Percentiles rank a stretch among this genome's conserved stretches.
phyloP scores from a whole-genome alignment of 1,284 basidiomycete species.

The Trametes pubescens region DNA sequence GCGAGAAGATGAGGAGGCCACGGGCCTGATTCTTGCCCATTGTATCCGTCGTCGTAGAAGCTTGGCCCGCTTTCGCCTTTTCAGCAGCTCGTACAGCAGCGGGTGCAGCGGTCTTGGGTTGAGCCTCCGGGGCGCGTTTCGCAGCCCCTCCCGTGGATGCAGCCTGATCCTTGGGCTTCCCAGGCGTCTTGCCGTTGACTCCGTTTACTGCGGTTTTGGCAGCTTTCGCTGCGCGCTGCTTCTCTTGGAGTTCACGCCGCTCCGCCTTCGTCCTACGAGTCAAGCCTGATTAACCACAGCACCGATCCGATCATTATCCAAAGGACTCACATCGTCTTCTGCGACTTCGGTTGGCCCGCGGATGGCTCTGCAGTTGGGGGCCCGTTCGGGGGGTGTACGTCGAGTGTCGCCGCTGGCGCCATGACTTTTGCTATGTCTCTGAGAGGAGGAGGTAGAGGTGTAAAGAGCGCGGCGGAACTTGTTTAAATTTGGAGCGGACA shows the following conservation, averaged over 20 bases:
- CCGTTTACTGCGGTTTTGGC: constrained; percentile 40
- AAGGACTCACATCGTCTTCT: constrained; percentile 52
- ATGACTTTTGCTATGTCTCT: constrained; percentile 24
- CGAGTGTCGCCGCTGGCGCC: constrained; percentile 39
- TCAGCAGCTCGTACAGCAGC: constrained; percentile 28
- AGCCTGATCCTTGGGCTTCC: constrained; percentile 22
- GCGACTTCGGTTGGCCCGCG: constrained; percentile 49
- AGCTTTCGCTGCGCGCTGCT: constrained; percentile 79
- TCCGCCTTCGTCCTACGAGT: constrained; percentile 74
- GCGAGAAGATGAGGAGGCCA: constrained; percentile 81
- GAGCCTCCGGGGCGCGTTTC: constrained; percentile 33
- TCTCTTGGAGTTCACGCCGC: constrained; percentile 80
- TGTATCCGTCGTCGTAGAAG: constrained; percentile 24
- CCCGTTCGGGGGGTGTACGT: constrained; percentile 40
- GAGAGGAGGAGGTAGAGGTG: constrained; percentile 10
- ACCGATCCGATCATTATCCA: constrained; percentile 21
- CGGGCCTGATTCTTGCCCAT: constrained; percentile 44
- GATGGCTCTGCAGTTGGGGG: constrained; percentile 34
- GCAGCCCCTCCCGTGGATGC: constrained; percentile 20
- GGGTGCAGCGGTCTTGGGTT: constrained; percentile 29
- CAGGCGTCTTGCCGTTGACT: constrained; percentile 31
- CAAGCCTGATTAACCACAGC: constrained; percentile 41
- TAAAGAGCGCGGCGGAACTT: constrained; percentile 20
- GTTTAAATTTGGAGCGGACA: constrained; percentile 20
- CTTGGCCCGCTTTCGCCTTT: constrained; percentile 35